Base-by-base conservation (phyloP, 495 filamentous ascomycete species). In the Hypoxylon lienhwacheense region DNA sequence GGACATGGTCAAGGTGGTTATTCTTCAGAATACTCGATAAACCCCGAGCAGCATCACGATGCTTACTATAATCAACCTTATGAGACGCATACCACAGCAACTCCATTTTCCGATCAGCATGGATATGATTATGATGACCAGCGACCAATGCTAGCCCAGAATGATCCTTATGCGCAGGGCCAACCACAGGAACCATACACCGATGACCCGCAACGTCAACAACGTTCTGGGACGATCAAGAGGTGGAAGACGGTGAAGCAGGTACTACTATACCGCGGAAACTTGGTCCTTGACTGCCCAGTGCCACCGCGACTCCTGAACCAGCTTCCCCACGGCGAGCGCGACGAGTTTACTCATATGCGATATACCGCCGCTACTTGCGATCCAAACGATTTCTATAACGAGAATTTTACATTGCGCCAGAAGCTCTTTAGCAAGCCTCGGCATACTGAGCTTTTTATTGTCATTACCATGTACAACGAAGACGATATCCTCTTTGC, bases 271-370 rank as follows among this genome's bases (percentile, higher is more conserved):
- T 97, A 95, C 79, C 87, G 93, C 58, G 95, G 95, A 34, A 97
- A 99, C 70, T 81, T 99, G 60, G 93, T 99, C 20, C 83, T 97
- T 1, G 95, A 99, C 72, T 99, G 95, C 67, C 95, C 95, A 0
- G 87, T 99, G 54, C 92, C 95, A 0, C 90, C 95, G 4, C 85
- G 85, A 65, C 77, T 99, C 21, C 76, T 99, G 44, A 89, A 84
- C 62, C 83, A 91, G 72, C 78, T 97, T 4, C 87, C 86, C 10
- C 91, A 96, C 67, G 89, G 88, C 33, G 89, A 92, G 66, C 87
- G 95, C 59, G 91, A 97, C 58, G 95, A 99, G 69, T 99, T 96
- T 67, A 97, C 95, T 4, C 95, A 99, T 66, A 99, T 97, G 95
- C 82, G 92, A 58, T 99, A 99, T 67, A 88, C 90, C 1, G 95